phyloP scores from a whole-genome alignment of 2,329 filamentous ascomycete species.

The Grosmannia serpens region DNA sequence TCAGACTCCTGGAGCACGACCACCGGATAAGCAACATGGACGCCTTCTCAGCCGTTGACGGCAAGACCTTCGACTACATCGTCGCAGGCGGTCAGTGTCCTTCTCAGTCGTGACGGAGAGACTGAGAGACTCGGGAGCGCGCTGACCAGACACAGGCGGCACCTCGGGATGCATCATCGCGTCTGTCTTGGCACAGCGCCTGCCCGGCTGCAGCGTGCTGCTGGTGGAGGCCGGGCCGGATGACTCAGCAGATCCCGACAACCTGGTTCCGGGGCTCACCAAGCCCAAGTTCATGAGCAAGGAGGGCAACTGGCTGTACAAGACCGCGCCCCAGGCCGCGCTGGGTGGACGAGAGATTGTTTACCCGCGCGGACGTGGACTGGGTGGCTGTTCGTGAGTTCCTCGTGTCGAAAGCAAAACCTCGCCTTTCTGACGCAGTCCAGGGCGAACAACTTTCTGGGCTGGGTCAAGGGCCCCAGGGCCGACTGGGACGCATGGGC shows the following conservation, averaged over 20 bases:
- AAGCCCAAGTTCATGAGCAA: constrained; percentile 2
- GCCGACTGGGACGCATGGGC: constrained; percentile 3
- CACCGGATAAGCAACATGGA: neutral
- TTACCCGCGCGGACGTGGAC: constrained; percentile 1
- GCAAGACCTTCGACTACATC: constrained; percentile 1
- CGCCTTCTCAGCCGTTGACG: neutral
- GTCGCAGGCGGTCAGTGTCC: constrained; percentile 1
- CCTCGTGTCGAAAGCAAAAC: too few species aligned
- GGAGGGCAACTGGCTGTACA: constrained; percentile 4
- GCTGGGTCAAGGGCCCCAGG: constrained; percentile 3
- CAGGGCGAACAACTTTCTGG: constrained; percentile 3
- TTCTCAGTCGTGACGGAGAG: neutral
- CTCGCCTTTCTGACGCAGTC: neutral
- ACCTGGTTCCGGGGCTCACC: constrained; percentile 1
- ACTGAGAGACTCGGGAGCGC: too few species aligned
- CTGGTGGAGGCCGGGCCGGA: constrained; percentile 2
- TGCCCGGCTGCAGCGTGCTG: neutral
- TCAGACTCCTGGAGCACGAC: neutral
- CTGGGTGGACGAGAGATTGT: constrained; percentile 1
- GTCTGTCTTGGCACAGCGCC: neutral
- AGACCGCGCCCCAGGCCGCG: neutral
- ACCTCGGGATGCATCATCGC: constrained; percentile 1
- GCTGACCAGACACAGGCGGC: neutral
- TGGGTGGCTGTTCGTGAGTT: constrained; percentile 2
- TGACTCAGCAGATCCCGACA: constrained; percentile 3